Conservation (phyloP, 2,329 filamentous ascomycete species). For the Ceratocystis eucalypticola region DNA sequence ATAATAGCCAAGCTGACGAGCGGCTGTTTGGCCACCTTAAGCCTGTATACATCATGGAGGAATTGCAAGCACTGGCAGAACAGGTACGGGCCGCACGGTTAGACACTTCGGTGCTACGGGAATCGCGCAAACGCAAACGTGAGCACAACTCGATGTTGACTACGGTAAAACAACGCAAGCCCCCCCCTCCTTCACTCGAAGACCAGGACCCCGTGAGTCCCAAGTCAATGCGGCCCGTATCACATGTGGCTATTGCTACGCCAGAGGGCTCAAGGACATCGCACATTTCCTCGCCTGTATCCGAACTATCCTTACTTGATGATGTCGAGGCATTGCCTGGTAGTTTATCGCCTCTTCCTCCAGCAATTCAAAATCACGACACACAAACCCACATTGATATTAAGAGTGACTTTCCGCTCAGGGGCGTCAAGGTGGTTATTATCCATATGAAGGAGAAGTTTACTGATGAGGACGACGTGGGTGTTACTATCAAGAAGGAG, state of each 20-base stretch:
- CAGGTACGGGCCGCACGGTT: constrained; percentile 48
- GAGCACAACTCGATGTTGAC: constrained; percentile 23
- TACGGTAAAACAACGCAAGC: constrained; percentile 16
- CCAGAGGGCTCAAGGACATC: constrained; percentile 17
- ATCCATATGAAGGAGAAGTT: constrained; percentile 90
- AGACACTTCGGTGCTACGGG: constrained; percentile 22
- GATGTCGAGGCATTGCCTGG: constrained; percentile 22
- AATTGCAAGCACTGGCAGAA: constrained; percentile 57
- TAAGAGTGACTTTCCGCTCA: constrained; percentile 38
- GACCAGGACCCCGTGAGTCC: constrained; percentile 40
- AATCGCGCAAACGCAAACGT: constrained; percentile 54
- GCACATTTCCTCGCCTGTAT: constrained; percentile 10
- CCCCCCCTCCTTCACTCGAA: constrained; percentile 11
- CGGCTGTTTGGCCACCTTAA: constrained; percentile 80
- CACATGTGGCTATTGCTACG: constrained; percentile 15
- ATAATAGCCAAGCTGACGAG: constrained; percentile 62
- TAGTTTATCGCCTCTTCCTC: constrained; percentile 35
- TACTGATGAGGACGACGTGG: constrained; percentile 51
- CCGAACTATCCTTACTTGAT: constrained; percentile 11
- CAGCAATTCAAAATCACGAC: constrained; percentile 32
- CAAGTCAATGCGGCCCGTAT: constrained; percentile 30
- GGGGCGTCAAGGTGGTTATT: constrained; percentile 66
- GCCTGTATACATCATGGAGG: constrained; percentile 66
- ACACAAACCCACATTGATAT: constrained; percentile 17
- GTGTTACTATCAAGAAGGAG: constrained; percentile 55